Base-by-base conservation (phyloP, 495 filamentous ascomycete genomes). In the Penicillium mononematosum region DNA sequence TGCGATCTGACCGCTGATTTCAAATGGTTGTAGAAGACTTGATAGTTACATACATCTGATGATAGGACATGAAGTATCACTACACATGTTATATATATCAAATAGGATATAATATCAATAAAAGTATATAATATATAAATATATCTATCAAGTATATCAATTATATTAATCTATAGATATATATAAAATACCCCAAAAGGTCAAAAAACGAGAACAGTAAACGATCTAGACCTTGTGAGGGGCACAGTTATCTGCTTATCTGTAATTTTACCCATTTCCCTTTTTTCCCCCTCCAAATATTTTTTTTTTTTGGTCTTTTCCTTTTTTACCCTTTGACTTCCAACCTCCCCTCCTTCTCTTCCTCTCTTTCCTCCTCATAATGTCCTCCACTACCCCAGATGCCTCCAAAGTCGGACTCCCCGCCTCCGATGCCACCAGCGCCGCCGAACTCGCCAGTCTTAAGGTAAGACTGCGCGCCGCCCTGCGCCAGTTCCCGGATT, bases 391-490 rank as follows among this genome's bases (percentile, higher is more conserved):
- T 43, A 53, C 58, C 64, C 71, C 69, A 63, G 66, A 78, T 78
- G 75, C 77, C 72, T 68, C 76, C 73, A 66, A 76, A 76, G 65
- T 74, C 76, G 71, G 75, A 74, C 74, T 75, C 69, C 54, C 75
- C 75, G 45, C 75, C 74, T 43, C 76, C 76, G 51, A 71, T 83
- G 55, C 89, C 89, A 49, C 88, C 87, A 72, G 83, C 85, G 68
- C 86, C 86, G 66, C 88, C 88, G 82, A 92, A 92, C 87, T 94
- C 90, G 77, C 90, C 91, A 76, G 85, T 92, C 85, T 91, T 88
- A 90, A 91, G 84, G 83, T 90, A 88, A 88, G 70, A 59, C 81
- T 91, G 61, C 80, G 77, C 55, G 60, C 64, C 25, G 80, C 83
- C 32, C 77, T 90, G 47, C 83, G 85, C 61, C 87, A 89, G 74